phyloP scores from a whole-genome alignment of 495 filamentous ascomycete species.

The Xylaria acuta region DNA sequence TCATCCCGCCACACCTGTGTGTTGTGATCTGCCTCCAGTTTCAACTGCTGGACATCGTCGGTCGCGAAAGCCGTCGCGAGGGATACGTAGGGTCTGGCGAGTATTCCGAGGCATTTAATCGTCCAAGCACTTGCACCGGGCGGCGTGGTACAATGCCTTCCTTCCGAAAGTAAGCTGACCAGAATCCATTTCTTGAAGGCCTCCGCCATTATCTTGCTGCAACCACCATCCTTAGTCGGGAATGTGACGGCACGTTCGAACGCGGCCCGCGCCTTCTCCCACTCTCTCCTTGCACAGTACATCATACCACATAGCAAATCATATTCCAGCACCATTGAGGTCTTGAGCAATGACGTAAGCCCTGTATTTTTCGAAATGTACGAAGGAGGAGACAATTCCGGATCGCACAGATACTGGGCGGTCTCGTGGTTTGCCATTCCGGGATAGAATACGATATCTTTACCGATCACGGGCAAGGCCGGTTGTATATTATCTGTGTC shows the following conservation, averaged over 20 bases:
- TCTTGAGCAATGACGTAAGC: constrained; percentile 62
- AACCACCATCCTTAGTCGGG: constrained; percentile 61
- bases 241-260: constrained; percentile 71
- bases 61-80: constrained; percentile 72
- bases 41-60: constrained; percentile 61
- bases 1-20: constrained; percentile 64
- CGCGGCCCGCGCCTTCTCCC: constrained; percentile 72
- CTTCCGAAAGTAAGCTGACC: constrained; percentile 73
- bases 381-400: constrained; percentile 40
- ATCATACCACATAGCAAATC: constrained; percentile 79
- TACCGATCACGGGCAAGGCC: constrained; percentile 72
- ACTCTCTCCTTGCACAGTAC: constrained; percentile 75
- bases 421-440: constrained; percentile 42
- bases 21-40: constrained; percentile 59
- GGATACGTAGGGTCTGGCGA: constrained; percentile 73
- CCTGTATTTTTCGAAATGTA: constrained; percentile 66
- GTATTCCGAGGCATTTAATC: constrained; percentile 61
- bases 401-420: constrained; percentile 39
- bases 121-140: constrained; percentile 48
- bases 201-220: constrained; percentile 82
- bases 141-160: constrained; percentile 61
- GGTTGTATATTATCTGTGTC: constrained; percentile 54
- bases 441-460: constrained; percentile 71
- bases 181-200: constrained; percentile 94
- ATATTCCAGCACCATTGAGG: constrained; percentile 73